Evolutionary conservation across 2,329 filamentous ascomycete genomes (phyloP).

Genomic region (Diaporthe citri): DNA sequence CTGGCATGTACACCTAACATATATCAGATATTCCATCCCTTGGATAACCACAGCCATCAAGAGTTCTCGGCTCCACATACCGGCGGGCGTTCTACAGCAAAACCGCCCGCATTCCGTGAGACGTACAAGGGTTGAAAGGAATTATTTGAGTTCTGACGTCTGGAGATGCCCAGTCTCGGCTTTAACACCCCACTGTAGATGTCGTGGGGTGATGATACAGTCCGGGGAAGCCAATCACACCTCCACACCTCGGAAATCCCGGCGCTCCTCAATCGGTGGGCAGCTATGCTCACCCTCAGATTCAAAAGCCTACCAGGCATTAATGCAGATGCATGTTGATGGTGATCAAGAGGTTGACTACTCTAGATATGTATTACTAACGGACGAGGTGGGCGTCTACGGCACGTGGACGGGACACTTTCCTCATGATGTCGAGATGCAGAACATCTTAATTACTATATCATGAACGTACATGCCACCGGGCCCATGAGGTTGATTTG

Average conservation of each 20-base stretch:
- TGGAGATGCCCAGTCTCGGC: not conserved
- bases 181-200: not conserved
- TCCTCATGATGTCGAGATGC: not conserved
- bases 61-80: constrained; percentile 12
- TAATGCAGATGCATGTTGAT: not conserved
- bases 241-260: not conserved
- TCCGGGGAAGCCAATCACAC: not conserved
- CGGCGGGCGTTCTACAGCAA: not conserved
- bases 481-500: too few species aligned
- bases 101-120: not conserved
- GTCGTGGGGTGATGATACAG: constrained; percentile 1
- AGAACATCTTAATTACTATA: not conserved
- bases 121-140: not conserved
- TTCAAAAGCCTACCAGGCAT: too few species aligned
- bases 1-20: not conserved
- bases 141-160: not conserved
- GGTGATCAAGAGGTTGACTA: too few species aligned
- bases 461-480: too few species aligned
- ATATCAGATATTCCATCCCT: too few species aligned
- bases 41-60: too few species aligned
- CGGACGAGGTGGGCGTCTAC: too few species aligned
- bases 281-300: not conserved
- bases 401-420: not conserved
- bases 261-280: not conserved
- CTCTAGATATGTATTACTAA: rapidly evolving